Percentiles rank a stretch among this genome's conserved stretches.
Evolutionary conservation across 306 rosid genomes (phyloP).

Genomic region (Glycyrrhiza uralensis): DNA sequence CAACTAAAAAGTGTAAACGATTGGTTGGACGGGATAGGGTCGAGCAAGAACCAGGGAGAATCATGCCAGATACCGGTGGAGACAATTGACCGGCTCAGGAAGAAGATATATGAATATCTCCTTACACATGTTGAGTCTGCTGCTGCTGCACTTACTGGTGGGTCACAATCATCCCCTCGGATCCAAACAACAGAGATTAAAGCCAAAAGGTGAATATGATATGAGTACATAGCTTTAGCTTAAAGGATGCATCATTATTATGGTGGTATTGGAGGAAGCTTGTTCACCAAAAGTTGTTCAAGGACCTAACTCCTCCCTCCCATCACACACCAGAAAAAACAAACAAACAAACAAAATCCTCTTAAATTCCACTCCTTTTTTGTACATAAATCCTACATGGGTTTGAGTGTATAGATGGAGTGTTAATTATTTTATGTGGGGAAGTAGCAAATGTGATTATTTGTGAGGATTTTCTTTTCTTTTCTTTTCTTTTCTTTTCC

Average conservation of each 20-base stretch:
- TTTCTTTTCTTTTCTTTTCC: background rate
- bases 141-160: conserved; percentile 84
- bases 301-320: background rate
- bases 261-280: conserved; percentile 21
- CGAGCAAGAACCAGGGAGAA: conserved; percentile 50
- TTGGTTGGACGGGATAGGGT: conserved; percentile 82
- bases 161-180: conserved; percentile 52
- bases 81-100: conserved; percentile 75
- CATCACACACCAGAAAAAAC: background rate
- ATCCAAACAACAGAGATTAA: conserved; percentile 49
- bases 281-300: conserved; percentile 37
- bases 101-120: conserved; percentile 95
- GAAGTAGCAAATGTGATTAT: conserved; percentile 17
- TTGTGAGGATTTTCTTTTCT: conserved; percentile 10
- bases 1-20: conserved; percentile 95
- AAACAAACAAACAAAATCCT: background rate
- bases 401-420: conserved; percentile 47
- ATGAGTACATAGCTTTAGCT: conserved; percentile 17
- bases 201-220: conserved; percentile 52
- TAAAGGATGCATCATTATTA: conserved; percentile 19
- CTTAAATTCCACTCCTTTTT: conserved; percentile 4
- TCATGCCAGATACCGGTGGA: conserved; percentile 50
- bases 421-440: conserved; percentile 27
- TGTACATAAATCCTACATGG: conserved; percentile 54
- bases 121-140: conserved; percentile 98